Evolutionary conservation across 2,329 filamentous ascomycete genomes (phyloP), one percentile per base, ranked within the genome.

Genomic region (Coniochaeta hoffmannii): DNA sequence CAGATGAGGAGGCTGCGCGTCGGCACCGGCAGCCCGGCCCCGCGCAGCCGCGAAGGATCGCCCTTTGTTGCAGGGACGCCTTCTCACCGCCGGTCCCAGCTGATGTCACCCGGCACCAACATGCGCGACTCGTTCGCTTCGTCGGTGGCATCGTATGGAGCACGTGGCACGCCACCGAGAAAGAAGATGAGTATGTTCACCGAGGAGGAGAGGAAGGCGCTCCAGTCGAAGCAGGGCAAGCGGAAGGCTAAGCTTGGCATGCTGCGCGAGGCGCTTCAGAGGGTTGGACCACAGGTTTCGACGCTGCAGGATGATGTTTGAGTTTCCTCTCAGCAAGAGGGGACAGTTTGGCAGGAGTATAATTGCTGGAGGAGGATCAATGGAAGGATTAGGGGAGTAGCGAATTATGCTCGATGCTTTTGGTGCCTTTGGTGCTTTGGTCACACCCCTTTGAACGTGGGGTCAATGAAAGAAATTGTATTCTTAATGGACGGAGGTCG

Each of bases 161-260:
- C 67, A 32, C 60, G 63, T 6, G 63, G 65, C 52, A 78, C 78
- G 19, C 73, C 81, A 26, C 78, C 81, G 2, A 72, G 82, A 44
- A 85, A 81, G 72, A 86, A 85, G 73, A 62, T 86, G 56, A 83
- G 76, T 58, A 81, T 81, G 17, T 87, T 82, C 61, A 82, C 76
- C 56, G 71, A 73, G 31, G 75, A 78, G 53, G 85, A 87, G 65
- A 86, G 83, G 71, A 70, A 70, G 28, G 73, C 74, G 28, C 66
- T 86, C 55, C 82, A 77, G 68, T 73, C 76, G 56, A 81, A 79
- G 67, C 70, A 76, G 59, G 74, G 74, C n/a, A 77, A 73, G 58
- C 73, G 81, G 61, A 76, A 76, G 62, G 77, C 73, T 3, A 76
- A 84, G 9, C 69, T 83, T 28, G 69, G 70, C 31, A 80, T 79